Evolutionary conservation across 257 asterid genomes (phyloP).

Genomic region (Jasminum sambac): DNA sequence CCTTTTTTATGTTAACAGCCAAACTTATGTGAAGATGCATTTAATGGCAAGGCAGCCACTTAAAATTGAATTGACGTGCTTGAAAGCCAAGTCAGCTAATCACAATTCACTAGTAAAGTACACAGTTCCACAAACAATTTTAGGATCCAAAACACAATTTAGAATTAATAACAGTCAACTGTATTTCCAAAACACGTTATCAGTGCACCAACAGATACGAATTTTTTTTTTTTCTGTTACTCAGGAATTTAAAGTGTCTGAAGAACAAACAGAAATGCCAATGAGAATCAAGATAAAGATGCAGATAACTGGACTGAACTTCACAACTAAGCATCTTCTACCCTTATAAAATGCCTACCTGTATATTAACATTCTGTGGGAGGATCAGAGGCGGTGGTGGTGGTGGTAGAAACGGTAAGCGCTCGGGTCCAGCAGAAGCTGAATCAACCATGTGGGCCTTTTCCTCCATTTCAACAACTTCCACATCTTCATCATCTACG

Average conservation of each 20-base stretch:
- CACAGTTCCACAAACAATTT: neutral
- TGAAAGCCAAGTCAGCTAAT: neutral
- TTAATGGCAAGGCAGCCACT: no score
- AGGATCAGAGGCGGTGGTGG: conserved; percentile 62
- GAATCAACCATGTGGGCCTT: conserved; percentile 37
- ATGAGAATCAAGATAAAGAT: neutral
- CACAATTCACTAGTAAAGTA: neutral
- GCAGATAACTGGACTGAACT: neutral
- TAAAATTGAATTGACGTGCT: no score
- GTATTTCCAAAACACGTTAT: neutral
- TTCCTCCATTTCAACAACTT: conserved; percentile 57
- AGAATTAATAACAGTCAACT: no score
- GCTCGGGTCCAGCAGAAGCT: conserved; percentile 29
- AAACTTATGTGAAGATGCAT: no score
- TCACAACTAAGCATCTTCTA: no score
- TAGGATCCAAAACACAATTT: neutral
- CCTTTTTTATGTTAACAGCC: no score
- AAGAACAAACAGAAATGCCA: neutral
- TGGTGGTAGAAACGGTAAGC: conserved; percentile 54
- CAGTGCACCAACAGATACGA: neutral
- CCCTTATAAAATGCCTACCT: conserved; percentile 41
- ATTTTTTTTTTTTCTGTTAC: neutral
- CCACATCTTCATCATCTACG: conserved; percentile 70
- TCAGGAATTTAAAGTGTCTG: neutral
- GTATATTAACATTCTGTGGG: conserved; percentile 49